Conservation (phyloP, 208 protist species). For the Balamuthia mandrillaris region DNA sequence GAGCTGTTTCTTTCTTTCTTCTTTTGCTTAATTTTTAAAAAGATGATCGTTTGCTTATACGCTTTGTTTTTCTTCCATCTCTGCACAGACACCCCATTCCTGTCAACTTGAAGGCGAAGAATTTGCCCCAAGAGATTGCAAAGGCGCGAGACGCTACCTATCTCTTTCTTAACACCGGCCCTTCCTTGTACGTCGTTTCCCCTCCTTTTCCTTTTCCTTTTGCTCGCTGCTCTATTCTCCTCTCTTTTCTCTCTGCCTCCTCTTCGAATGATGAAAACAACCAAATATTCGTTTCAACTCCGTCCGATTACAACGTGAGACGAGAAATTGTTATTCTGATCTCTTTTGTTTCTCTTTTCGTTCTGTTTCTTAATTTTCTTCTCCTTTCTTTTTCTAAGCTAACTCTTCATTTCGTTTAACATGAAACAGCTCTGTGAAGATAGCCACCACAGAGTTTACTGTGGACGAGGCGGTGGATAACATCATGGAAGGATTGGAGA, state of each 20-base stretch:
- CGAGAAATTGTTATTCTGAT: neutral
- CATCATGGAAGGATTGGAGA: conserved; percentile 10
- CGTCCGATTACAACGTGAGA: neutral
- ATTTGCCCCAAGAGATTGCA: neutral
- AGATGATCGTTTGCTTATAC: neutral
- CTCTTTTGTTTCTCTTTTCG: neutral
- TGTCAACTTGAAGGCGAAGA: conserved; percentile 10
- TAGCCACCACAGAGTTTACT: neutral
- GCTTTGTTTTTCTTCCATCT: neutral
- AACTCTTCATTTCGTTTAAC: no score
- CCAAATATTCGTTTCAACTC: conserved; percentile 3
- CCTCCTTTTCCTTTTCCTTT: no score
- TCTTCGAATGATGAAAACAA: no score
- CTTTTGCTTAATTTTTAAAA: neutral
- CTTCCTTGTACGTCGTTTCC: no score
- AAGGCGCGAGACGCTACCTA: conserved; percentile 17
- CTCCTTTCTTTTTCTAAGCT: no score
- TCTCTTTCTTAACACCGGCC: neutral
- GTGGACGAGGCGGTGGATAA: conserved; percentile 42
- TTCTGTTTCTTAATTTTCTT: no score
- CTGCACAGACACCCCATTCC: conserved; percentile 18
- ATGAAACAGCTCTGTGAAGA: neutral
- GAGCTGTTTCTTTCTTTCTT: neutral
- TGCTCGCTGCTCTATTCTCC: no score
- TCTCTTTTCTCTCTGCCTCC: no score